Evolutionary conservation across 2,329 filamentous ascomycete species (phyloP).

Genomic region (Penicillium nordicum): DNA sequence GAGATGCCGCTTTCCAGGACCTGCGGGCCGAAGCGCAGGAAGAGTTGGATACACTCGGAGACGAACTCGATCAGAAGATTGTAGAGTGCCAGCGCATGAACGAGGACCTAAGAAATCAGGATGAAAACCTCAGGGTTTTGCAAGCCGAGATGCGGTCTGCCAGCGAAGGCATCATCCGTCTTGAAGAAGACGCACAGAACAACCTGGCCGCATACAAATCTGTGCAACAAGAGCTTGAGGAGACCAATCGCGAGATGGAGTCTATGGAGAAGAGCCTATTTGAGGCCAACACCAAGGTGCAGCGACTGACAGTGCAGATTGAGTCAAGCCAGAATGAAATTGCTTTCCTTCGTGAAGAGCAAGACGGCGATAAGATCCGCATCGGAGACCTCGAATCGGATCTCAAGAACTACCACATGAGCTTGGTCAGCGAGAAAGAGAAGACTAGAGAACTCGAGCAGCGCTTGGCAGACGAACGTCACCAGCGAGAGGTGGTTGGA

Average conservation of each 20-base stretch:
- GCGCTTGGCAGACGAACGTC: conserved; percentile 73
- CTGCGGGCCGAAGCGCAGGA: conserved; percentile 58
- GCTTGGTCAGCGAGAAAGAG: conserved; percentile 80
- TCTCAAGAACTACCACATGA: conserved; percentile 73
- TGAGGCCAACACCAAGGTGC: conserved; percentile 82
- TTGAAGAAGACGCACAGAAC: conserved; percentile 84
- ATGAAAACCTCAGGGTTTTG: conserved; percentile 85
- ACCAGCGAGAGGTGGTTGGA: conserved; percentile 81
- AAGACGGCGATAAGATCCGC: conserved; percentile 95
- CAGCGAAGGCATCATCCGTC: conserved; percentile 76
- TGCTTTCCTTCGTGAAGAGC: conserved; percentile 90
- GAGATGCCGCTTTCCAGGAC: conserved; percentile 50
- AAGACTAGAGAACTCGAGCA: conserved; percentile 67
- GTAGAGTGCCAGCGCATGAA: conserved; percentile 68
- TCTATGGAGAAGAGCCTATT: conserved; percentile 77
- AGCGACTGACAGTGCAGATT: conserved; percentile 82
- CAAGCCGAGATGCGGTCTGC: conserved; percentile 92
- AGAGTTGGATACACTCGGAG: conserved; percentile 56
- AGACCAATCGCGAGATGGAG: conserved; percentile 83
- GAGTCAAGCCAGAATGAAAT: conserved; percentile 93
- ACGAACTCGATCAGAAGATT: conserved; percentile 68
- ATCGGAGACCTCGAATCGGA: conserved; percentile 89
- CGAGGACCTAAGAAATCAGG: conserved; percentile 68
- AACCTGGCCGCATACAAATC: conserved; percentile 76
- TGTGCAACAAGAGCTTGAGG: conserved; percentile 76